Conservation (phyloP, 768 basidiomycete genomes). For the Hebeloma cylindrosporum region DNA sequence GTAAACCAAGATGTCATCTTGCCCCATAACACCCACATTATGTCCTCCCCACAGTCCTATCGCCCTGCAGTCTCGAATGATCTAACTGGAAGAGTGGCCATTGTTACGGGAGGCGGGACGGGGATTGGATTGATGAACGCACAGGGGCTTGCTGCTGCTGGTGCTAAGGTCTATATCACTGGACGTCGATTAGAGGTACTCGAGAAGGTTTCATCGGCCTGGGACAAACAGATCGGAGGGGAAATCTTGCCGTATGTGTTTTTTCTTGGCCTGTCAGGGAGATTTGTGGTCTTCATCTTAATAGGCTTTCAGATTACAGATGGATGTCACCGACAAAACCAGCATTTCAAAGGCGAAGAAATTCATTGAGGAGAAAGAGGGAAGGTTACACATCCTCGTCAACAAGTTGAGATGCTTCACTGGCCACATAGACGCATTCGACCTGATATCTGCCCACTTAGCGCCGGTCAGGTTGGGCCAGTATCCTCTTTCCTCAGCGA, state of each 20-base stretch:
- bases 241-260: slow-evolving; percentile 55
- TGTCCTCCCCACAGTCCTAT: slow-evolving; percentile 24
- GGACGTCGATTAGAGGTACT: slow-evolving; percentile 68
- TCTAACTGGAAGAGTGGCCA: slow-evolving; percentile 55
- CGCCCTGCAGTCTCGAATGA: slow-evolving; percentile 43
- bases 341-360: slow-evolving; percentile 61
- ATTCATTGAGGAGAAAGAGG: slow-evolving; percentile 56
- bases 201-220: slow-evolving; percentile 50
- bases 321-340: slow-evolving; percentile 72
- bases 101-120: slow-evolving; percentile 56
- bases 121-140: slow-evolving; percentile 66
- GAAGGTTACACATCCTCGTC: slow-evolving; percentile 74
- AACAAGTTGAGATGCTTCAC: slow-evolving; percentile 61
- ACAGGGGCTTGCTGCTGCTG: slow-evolving; percentile 70
- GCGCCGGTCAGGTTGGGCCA: slow-evolving; percentile 77
- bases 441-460: slow-evolving; percentile 24
- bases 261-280: background rate
- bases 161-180: slow-evolving; percentile 80
- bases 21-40: slow-evolving; percentile 2
- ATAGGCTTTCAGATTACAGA: slow-evolving; percentile 50
- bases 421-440: background rate
- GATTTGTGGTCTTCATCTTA: slow-evolving; percentile 5
- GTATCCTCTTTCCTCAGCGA: slow-evolving; percentile 56
- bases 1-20: too few relatives aligned
- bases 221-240: slow-evolving; percentile 49